Percentiles rank a stretch among this genome's conserved stretches.
phyloP scores from a whole-genome alignment of 2,329 filamentous ascomycete species.

The Calonectria crousiana region DNA sequence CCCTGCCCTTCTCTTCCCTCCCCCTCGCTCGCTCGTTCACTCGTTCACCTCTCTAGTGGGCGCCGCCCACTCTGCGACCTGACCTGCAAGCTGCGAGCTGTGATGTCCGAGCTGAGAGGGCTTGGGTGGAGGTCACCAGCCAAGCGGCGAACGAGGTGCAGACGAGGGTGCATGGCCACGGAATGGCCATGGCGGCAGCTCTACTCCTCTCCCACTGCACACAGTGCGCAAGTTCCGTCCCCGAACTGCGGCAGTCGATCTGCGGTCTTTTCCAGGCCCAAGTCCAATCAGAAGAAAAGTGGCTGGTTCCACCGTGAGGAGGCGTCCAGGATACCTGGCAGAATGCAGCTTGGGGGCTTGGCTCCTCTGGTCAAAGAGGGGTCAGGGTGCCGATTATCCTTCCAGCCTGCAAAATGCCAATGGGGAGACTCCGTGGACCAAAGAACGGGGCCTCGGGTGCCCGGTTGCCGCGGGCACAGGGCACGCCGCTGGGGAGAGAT shows the following conservation, averaged over 20 bases:
- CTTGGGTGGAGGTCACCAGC: slow-evolving; percentile 20
- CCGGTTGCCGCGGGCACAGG: slow-evolving; percentile 41
- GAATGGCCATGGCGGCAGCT: slow-evolving; percentile 39
- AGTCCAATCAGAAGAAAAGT: slow-evolving; percentile 43
- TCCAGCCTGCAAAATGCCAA: slow-evolving; percentile 41
- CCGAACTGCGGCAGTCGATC: slow-evolving; percentile 44
- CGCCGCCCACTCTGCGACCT: slow-evolving; percentile 17
- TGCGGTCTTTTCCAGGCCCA: slow-evolving; percentile 45
- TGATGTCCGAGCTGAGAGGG: slow-evolving; percentile 30
- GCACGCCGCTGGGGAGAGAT: slow-evolving; percentile 39
- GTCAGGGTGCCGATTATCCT: slow-evolving; percentile 47
- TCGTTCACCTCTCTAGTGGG: slow-evolving; percentile 17
- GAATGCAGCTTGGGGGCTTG: slow-evolving; percentile 45
- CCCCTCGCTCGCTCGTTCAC: slow-evolving; percentile 17
- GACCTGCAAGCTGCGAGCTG: slow-evolving; percentile 14
- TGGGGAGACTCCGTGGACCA: slow-evolving; percentile 38
- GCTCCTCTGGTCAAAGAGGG: slow-evolving; percentile 43
- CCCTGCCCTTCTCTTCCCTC: slow-evolving; percentile 37
- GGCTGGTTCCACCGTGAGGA: slow-evolving; percentile 41
- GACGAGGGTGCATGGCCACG: slow-evolving; percentile 39
- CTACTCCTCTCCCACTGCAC: slow-evolving; percentile 30
- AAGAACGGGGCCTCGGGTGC: slow-evolving; percentile 41
- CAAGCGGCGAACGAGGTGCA: slow-evolving; percentile 35
- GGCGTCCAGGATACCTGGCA: slow-evolving; percentile 43
- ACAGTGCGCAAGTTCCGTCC: slow-evolving; percentile 41